Percentiles rank a stretch among this genome's conserved stretches.
Evolutionary conservation across 164 flowering plant genomes (phyloP).

Genomic region (Houttuynia cordata): DNA sequence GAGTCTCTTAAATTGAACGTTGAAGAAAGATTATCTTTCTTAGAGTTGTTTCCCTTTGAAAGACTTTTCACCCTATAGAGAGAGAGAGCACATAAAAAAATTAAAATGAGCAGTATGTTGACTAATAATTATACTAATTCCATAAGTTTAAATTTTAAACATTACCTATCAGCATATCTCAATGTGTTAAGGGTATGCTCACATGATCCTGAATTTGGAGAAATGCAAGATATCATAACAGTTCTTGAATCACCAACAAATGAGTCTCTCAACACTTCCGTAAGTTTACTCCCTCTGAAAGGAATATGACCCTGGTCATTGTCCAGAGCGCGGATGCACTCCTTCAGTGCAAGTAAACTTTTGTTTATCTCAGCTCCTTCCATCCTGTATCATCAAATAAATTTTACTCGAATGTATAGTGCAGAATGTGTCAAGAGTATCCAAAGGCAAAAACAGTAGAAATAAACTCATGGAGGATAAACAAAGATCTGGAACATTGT

Average conservation of each 20-base stretch:
- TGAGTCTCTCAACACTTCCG: constrained; percentile 90
- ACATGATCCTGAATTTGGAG: constrained; percentile 86
- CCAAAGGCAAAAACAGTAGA: neutral
- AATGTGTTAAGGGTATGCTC: constrained; percentile 90
- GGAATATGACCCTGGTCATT: constrained; percentile 92
- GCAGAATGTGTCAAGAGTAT: neutral
- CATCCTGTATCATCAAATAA: constrained; percentile 47
- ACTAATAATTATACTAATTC: neutral
- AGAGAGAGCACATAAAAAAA: too few species aligned
- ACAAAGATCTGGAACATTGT: too few species aligned
- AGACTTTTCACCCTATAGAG: constrained; percentile 70
- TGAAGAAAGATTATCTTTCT: constrained; percentile 32
- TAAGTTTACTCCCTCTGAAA: constrained; percentile 89
- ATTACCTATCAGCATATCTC: constrained; percentile 93
- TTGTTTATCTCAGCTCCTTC: constrained; percentile 97
- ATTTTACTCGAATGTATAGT: neutral
- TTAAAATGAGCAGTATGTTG: neutral
- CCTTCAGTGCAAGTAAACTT: constrained; percentile 84
- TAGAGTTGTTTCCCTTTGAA: constrained; percentile 61
- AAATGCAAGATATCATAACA: constrained; percentile 93
- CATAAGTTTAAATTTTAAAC: neutral
- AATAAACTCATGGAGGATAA: too few species aligned
- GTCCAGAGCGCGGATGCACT: constrained; percentile 94
- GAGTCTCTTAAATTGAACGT: constrained; percentile 45
- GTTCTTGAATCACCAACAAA: constrained; percentile 92